These are phyloP conservation scores for Limonium bicolor DNA, from an alignment of 148 eudicot genomes.

Conservation along the genomic window DNA sequence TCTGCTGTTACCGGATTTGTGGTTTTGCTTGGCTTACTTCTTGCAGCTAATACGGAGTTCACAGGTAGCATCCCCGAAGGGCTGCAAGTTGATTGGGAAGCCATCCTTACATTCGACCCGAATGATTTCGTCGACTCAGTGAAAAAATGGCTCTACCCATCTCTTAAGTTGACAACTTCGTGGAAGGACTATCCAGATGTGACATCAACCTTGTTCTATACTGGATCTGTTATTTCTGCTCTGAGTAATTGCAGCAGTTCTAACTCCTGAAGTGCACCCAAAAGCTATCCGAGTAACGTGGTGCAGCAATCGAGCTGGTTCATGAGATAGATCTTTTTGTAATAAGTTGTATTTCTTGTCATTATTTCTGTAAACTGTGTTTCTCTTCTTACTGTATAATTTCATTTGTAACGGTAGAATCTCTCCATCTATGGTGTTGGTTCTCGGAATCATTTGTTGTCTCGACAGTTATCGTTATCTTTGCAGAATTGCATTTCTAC, in stretches of 20 bases:
- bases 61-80: constrained; percentile 83
- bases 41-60: constrained; percentile 99
- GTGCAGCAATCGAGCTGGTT: no score
- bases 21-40: constrained; percentile 73
- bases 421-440: no score
- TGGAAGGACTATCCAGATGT: constrained; percentile 94
- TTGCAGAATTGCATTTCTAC: no score
- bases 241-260: constrained; percentile 61
- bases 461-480: no score
- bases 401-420: no score
- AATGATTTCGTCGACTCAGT: constrained; percentile 49
- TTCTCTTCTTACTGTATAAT: no score
- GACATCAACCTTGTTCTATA: constrained; percentile 70
- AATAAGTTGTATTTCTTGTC: no score
- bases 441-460: no score
- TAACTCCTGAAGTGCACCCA: no score
- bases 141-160: constrained; percentile 81
- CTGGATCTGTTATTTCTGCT: constrained; percentile 84
- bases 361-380: no score
- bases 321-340: no score
- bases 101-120: constrained; percentile 58
- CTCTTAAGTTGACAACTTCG: constrained; percentile 61
- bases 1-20: constrained; percentile 68
- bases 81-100: constrained; percentile 92
- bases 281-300: no score